Percentiles rank a stretch among this genome's conserved stretches.
Conservation (phyloP, 768 basidiomycete species). For the Mycena crocata region DNA sequence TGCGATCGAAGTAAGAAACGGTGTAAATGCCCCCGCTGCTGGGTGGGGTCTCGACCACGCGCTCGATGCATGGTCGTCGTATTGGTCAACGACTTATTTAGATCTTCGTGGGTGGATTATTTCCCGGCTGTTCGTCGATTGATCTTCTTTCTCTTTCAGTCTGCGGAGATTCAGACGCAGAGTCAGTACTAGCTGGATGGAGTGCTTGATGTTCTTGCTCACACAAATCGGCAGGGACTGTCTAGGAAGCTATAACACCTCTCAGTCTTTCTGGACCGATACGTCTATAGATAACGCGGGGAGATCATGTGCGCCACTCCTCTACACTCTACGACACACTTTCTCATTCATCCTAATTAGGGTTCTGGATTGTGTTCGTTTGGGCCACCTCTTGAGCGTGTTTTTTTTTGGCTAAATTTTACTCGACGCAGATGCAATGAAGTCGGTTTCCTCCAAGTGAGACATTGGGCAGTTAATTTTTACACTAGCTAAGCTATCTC, state of each 20-base stretch:
- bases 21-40: constrained; percentile 56
- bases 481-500: background rate
- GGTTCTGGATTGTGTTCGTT: constrained; percentile 77
- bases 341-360: background rate
- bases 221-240: constrained; percentile 46
- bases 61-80: constrained; percentile 68
- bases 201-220: background rate
- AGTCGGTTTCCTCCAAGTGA: constrained; percentile 68
- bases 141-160: constrained; percentile 50
- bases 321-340: background rate
- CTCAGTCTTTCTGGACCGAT: constrained; percentile 61
- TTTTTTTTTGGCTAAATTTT: constrained; percentile 1
- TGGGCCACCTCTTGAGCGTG: background rate
- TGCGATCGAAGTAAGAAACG: constrained; percentile 73
- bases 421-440: constrained; percentile 67
- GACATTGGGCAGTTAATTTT: background rate
- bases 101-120: constrained; percentile 51
- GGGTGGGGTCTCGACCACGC: constrained; percentile 77
- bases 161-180: constrained; percentile 58
- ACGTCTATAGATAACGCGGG: constrained; percentile 63
- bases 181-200: constrained; percentile 51
- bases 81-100: constrained; percentile 65
- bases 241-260: constrained; percentile 56
- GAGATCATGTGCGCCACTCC: constrained; percentile 57
- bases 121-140: background rate